Base-by-base conservation (phyloP, 352 stramenopile species). In the Pythium rhizo-oryzae region DNA sequence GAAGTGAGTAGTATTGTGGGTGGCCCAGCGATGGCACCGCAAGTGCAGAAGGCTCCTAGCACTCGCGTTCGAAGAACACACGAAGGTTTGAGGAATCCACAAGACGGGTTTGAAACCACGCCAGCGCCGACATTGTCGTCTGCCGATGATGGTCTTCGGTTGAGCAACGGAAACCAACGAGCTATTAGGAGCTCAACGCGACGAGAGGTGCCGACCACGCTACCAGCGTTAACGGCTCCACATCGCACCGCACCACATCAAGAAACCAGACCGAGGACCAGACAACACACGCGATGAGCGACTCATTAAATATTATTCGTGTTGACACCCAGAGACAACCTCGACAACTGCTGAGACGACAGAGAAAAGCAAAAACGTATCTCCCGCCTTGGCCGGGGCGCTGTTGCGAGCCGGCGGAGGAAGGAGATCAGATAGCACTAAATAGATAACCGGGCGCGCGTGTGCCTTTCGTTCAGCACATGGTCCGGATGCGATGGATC, bases 401-500 rank as follows among this genome's bases (percentile, higher is more conserved):
- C 35, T 41, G 33, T 39, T 11, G 35, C 35, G 35, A 47, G 8
- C 41, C 41, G 6, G 18, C 41, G 41, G 41, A 53, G 41, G 13
- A 53, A 28, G 46, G 46, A 53, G 46, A 53, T 53, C 46, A 30
- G 13, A 30, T 53, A 47, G 41, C 41, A 56, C 54, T 59, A 69
- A 64, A 65, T 65, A 70, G 41, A 65, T 46, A 58, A 33, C 16
- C 37, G n/a, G 18, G 23, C 8, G 23, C 39, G 8, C 23, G 15
- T 18, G 21, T 43, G 3, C 49, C 19, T n/a, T 19, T 37, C 12
- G 35, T 47, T 69, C 59, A 73, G 39, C 50, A 21, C 41, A 67
- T 66, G 18, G 33, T 37, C 39, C 52, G 43, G 35, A 74, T 70
- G n/a, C 43, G 54, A 5, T 65, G 41, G 50, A 84, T 76, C 33